Evolutionary conservation across 768 basidiomycete species (phyloP), one percentile per base, ranked within the genome.

Genomic region (Mycena capillaripes): DNA sequence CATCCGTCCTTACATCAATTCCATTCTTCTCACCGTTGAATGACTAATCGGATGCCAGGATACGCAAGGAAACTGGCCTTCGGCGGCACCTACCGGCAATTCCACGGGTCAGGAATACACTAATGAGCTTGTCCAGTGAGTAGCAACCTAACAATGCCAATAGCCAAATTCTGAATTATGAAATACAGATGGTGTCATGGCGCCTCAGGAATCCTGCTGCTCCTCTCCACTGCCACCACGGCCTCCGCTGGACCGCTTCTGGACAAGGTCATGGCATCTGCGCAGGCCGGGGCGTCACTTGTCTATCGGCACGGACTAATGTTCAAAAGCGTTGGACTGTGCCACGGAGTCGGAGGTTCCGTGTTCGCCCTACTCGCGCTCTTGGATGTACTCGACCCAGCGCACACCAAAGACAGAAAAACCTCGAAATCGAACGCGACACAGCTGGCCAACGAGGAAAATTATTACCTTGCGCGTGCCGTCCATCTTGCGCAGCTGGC

Each of bases 321-420:
- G 21, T 83, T 83, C 4, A 91, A 91, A 77, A 89, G 90, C 14
- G 79, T 90, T n/a, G 89, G 90, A 0, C 80, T 91, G 14, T 91
- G 90, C 75, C 89, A 91, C 72, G 90, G 90, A 6, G 84, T 88
- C 7, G 88, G 83, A 11, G 89, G 90, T 4, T 86, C 81, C n/a
- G 84, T 89, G 8, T 89, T 85, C 69, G 87, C 87, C 3, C 82
- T 90, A 12, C 82, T 91, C 25, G 84, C 87, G 0, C 84, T 82
- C 2, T 86, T 88, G 0, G 83, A 86, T 55, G 84, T 81, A 1
- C 79, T 89, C n/a, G 86, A 86, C 53, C 21, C 58, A 2, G 50
- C 29, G 27, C 57, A 36, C 25, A 72, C 72, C 19, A 52, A 72
- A 16, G 66, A 30, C 48, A 62, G 27, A 34, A 66, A 61, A 46